Percentiles rank a stretch among this genome's conserved stretches.
Evolutionary conservation across 768 basidiomycete genomes (phyloP).

Genomic region (Filobasidium wieringae): DNA sequence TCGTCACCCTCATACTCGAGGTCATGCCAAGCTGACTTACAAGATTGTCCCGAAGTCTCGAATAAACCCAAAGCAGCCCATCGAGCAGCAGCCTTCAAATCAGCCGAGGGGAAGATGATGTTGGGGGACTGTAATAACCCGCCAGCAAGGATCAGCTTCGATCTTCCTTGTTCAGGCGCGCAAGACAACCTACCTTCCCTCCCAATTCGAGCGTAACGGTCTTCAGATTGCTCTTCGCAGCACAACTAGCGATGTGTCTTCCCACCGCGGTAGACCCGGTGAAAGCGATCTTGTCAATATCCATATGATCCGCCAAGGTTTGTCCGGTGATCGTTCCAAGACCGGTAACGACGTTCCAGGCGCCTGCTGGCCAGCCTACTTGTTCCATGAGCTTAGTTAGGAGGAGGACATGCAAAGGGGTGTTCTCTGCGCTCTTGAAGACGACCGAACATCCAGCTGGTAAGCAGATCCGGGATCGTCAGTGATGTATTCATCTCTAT

Average conservation of each 20-base stretch:
- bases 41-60: slow-evolving; percentile 1
- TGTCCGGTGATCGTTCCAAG: slow-evolving; percentile 34
- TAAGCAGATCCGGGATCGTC: background rate
- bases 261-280: slow-evolving; percentile 46
- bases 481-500: background rate
- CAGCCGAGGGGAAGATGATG: slow-evolving; percentile 63
- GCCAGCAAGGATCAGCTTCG: slow-evolving; percentile 28
- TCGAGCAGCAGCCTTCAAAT: slow-evolving; percentile 33
- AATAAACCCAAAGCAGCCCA: slow-evolving; percentile 18
- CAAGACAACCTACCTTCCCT: slow-evolving; percentile 56
- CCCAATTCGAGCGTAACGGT: slow-evolving; percentile 85
- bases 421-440: slow-evolving; percentile 47
- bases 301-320: slow-evolving; percentile 23
- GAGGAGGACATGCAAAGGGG: slow-evolving; percentile 10
- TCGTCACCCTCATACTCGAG: background rate
- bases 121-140: slow-evolving; percentile 75
- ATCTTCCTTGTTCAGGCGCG: too few relatives aligned
- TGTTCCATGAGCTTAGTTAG: slow-evolving; percentile 1
- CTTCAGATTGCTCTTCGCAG: slow-evolving; percentile 72
- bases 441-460: slow-evolving; percentile 64
- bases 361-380: slow-evolving; percentile 28
- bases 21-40: background rate
- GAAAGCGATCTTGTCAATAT: slow-evolving; percentile 38
- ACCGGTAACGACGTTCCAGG: slow-evolving; percentile 30
- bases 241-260: slow-evolving; percentile 62